Base-by-base conservation (phyloP, 2,329 filamentous ascomycete genomes). In the Trichoderma hamatum region DNA sequence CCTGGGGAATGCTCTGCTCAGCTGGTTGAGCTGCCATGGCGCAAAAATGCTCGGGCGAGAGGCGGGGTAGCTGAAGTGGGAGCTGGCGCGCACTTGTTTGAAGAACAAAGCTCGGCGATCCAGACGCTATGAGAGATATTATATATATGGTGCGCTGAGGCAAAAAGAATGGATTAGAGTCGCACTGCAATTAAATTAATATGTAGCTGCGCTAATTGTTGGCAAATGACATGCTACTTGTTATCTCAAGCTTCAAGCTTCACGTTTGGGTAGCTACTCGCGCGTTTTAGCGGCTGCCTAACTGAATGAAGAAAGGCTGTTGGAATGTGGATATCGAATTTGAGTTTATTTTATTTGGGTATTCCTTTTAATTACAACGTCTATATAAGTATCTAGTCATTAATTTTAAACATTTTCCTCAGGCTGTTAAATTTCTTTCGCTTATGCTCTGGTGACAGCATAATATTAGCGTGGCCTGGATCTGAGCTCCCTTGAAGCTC, bases 391-490 rank as follows among this genome's bases (percentile, higher is more conserved):
- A 49, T 24, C 36, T 54, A 55, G 32, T 68, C 52, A 64, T 69
- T 54, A 43, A 69, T 46, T 34, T 64, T 64, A 69, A 69, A 69
- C 51, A 69, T 65, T 36, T 65, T 69, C 10, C 67, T 64, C 21
- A 69, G n/a, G 58, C 58, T 61, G 34, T 56, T 64, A 30, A 69
- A 69, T 32, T 69, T 69, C 60, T 69, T 69, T 58, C 58, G 43
- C 36, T 65, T 69, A 28, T 51, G 66, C 30, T 63, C 66, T 68
- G 32, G 21, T 49, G 36, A 58, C 36, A 30, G n/a, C 10, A 28
- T 2, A 52, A 26, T 46, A 55, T 52, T 63, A 52, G 51, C 51
- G 26, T 56, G 26, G 21, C 49, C 46, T 32, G 66, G 21, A 32
- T 68, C 43, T 49, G 51, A 56, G 34, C 62, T 55, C 21, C 51